phyloP scores from a whole-genome alignment of 306 rosid genomes.

The Vachellia collinsii region DNA sequence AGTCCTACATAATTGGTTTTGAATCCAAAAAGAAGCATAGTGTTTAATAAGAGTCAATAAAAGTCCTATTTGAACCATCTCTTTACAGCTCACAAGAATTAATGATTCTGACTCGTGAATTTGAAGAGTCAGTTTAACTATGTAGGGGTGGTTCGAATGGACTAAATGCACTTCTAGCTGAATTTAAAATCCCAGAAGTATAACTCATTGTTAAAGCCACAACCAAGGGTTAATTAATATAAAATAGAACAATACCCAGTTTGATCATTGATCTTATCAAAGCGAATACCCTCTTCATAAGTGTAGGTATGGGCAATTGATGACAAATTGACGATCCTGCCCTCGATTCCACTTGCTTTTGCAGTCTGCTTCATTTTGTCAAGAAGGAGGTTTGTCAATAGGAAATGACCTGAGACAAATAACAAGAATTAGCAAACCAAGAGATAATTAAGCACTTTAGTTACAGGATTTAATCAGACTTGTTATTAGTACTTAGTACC shows the following conservation, averaged over 20 bases:
- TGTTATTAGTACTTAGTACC: slow-evolving; percentile 47
- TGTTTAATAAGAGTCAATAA: background rate
- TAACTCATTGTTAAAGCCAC: background rate
- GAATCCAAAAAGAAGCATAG: background rate
- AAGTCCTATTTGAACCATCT: background rate
- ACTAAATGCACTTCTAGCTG: background rate
- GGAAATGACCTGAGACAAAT: slow-evolving; percentile 72
- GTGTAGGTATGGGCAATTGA: slow-evolving; percentile 85
- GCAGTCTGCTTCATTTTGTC: slow-evolving; percentile 86
- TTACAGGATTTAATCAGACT: background rate
- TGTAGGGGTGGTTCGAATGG: background rate
- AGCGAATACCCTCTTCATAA: slow-evolving; percentile 62
- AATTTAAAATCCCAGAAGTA: background rate
- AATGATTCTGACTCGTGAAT: background rate
- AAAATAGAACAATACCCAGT: slow-evolving; percentile 47
- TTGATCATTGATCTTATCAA: slow-evolving; percentile 68
- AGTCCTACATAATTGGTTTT: background rate
- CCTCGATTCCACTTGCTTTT: slow-evolving; percentile 71
- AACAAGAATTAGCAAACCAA: slow-evolving; percentile 12
- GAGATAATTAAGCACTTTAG: background rate
- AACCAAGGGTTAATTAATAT: background rate
- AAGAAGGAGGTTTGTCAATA: slow-evolving; percentile 71
- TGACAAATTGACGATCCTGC: slow-evolving; percentile 89
- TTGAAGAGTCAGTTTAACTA: background rate
- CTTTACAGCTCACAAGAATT: background rate